Conservation (phyloP, 140 eudicot genomes). For the Stevia rebaudiana region DNA sequence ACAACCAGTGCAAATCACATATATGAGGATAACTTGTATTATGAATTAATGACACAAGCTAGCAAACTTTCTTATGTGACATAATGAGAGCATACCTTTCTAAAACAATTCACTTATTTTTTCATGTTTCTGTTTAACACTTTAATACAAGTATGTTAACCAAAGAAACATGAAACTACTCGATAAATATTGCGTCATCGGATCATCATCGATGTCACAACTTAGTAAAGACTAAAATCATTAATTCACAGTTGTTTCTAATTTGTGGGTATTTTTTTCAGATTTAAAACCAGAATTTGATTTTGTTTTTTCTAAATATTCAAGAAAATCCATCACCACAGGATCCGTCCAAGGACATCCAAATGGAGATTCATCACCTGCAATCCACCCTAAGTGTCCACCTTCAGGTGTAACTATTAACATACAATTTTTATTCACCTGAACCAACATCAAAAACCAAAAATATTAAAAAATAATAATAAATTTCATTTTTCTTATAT, state of each 20-base stretch:
- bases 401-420: constrained; percentile 89
- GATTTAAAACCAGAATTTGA: constrained; percentile 17
- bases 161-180: neutral
- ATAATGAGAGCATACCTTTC: neutral
- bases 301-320: constrained; percentile 42
- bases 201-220: neutral
- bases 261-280: constrained; percentile 2
- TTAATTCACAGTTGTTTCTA: constrained; percentile 20
- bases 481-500: too few relatives aligned
- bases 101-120: neutral
- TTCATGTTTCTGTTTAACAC: neutral
- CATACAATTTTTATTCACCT: constrained; percentile 76
- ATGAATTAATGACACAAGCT: neutral
- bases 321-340: constrained; percentile 82
- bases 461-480: too few relatives aligned
- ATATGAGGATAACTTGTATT: neutral
- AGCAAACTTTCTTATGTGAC: neutral
- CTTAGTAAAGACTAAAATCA: neutral
- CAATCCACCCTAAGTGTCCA: constrained; percentile 97
- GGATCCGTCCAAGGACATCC: constrained; percentile 99
- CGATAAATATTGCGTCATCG: neutral
- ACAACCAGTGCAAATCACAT: neutral
- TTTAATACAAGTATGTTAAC: neutral
- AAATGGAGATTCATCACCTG: constrained; percentile 68
- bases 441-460: constrained; percentile 20